phyloP scores from a whole-genome alignment of 2,329 filamentous ascomycete genomes.

The Aspergillus puulaauensis region DNA sequence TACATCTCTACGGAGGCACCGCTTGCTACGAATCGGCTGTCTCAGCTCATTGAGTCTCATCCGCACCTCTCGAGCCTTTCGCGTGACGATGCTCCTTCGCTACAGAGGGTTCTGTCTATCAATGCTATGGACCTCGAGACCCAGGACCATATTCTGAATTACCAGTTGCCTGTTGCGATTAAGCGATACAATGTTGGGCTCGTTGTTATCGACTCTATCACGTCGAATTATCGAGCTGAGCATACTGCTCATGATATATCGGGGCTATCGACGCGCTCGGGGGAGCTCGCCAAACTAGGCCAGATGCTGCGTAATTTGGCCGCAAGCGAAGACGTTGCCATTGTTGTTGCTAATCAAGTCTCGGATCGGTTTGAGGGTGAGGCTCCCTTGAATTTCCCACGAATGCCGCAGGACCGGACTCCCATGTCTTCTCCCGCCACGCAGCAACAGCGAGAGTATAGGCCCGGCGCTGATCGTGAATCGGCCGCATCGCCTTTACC shows the following conservation, averaged over 20 bases:
- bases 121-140: conserved; percentile 86
- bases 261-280: conserved; percentile 70
- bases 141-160: conserved; percentile 91
- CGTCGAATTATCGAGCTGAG: conserved; percentile 93
- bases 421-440: conserved; percentile 15
- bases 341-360: conserved; percentile 95
- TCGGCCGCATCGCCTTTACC: conserved; percentile 21
- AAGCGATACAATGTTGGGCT: conserved; percentile 74
- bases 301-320: conserved; percentile 75
- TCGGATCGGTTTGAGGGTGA: conserved; percentile 72
- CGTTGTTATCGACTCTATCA: conserved; percentile 84
- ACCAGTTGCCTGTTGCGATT: conserved; percentile 85
- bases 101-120: conserved; percentile 76
- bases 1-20: conserved; percentile 94
- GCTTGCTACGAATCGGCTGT: conserved; percentile 76
- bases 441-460: conserved; percentile 9
- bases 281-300: conserved; percentile 73
- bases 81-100: conserved; percentile 54
- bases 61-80: conserved; percentile 55
- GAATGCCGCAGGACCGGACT: conserved; percentile 5
- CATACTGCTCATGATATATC: conserved; percentile 47
- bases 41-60: conserved; percentile 72
- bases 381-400: conserved; percentile 10
- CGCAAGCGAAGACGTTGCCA: conserved; percentile 69
- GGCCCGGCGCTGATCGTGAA: conserved; percentile 18